Conservation (phyloP, 768 basidiomycete genomes). For the Candolleomyces aberdarensis region DNA sequence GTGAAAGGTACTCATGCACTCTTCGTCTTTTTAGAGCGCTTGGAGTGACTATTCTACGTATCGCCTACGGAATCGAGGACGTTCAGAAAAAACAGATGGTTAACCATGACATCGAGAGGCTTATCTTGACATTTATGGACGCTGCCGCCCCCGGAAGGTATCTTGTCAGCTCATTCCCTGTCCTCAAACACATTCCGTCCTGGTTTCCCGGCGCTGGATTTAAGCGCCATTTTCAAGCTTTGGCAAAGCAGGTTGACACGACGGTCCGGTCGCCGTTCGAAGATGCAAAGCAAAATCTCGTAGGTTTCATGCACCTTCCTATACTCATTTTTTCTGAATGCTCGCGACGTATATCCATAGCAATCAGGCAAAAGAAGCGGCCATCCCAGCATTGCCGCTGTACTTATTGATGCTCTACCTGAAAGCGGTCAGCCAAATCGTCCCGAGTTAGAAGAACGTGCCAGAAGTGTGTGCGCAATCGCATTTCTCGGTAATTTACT, state of each 20-base stretch:
- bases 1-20: background rate
- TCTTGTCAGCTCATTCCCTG: slow-evolving; percentile 12
- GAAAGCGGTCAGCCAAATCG: background rate
- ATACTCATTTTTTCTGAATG: background rate
- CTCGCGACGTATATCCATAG: background rate
- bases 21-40: background rate
- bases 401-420: background rate
- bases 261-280: background rate
- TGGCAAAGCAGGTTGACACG: background rate
- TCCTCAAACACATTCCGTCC: slow-evolving; percentile 27
- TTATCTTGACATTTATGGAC: slow-evolving; percentile 18
- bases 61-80: slow-evolving; percentile 28
- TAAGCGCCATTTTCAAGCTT: slow-evolving; percentile 15
- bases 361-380: background rate
- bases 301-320: background rate
- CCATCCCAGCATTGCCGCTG: background rate
- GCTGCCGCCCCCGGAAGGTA: slow-evolving; percentile 18
- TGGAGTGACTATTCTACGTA: slow-evolving; percentile 16
- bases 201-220: slow-evolving; percentile 37
- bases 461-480: slow-evolving; percentile 2
- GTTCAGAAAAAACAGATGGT: slow-evolving; percentile 29
- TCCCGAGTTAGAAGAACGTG: background rate
- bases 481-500: background rate
- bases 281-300: slow-evolving; percentile 1
- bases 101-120: slow-evolving; percentile 29